Evolutionary conservation across 257 asterid genomes (phyloP), one percentile per base, ranked within the genome.

Genomic region (Gynochthodes officinalis): DNA sequence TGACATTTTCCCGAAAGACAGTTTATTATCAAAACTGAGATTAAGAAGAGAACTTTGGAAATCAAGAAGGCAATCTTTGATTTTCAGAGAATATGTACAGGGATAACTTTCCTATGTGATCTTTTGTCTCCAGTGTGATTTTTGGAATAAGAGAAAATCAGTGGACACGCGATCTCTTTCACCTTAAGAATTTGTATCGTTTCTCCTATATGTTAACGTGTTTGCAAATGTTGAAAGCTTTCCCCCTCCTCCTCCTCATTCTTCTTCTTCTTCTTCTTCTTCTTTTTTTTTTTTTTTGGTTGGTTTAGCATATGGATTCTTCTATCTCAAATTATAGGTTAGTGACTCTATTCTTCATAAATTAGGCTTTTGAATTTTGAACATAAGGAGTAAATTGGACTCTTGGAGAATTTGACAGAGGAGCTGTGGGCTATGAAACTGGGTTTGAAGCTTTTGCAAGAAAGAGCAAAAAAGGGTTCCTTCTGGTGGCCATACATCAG

Each of bases 401-500:
- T 86, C 80, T 86, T 86, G 92, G 89, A 90, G 97, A 89, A 89
- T 93, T 93, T 89, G 96, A 81, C 99, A 94, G 98, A 89, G 87
- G 98, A 95, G 82, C 86, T 92, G 55, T 92, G 98, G 98, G 91
- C 98, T 43, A 90, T 92, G 98, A 92, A 86, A 80, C 71, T 95
- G 89, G 98, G 99, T 35, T 75, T 95, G 76, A 90, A 85, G 91
- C 97, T 95, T 81, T 86, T 92, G 75, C 96, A 87, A 81, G 98
- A 95, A 84, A 83, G 98, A 85, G 89, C 96, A 0, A 92, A 54
- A 81, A 81, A 57, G 71, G 92, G 86, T 79, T 92, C 98, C 57
- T 95, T 92, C 80, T 92, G 98, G 99, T 95, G 98, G 96, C 89
- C 97, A 2, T 95, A 95, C 86, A 90, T 95, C 77, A 83, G 96